Evolutionary conservation across 176 grass and related monocot genomes (phyloP).

Genomic region (Ensete ventricosum): DNA sequence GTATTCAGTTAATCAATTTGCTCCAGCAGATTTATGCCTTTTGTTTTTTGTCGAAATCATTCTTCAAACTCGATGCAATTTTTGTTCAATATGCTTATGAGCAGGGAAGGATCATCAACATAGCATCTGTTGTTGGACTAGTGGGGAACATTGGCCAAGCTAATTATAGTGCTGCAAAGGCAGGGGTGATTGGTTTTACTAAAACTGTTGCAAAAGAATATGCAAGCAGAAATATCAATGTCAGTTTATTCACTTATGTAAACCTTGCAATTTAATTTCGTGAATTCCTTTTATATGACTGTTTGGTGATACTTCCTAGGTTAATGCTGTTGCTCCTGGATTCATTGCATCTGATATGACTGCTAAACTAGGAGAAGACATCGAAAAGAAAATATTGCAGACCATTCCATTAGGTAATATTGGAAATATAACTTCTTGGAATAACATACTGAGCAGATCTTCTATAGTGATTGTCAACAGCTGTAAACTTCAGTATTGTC

Average conservation of each 20-base stretch:
- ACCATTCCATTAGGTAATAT: conserved; percentile 73
- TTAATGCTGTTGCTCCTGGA: conserved; percentile 92
- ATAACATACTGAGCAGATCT: not conserved
- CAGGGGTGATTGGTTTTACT: conserved; percentile 93
- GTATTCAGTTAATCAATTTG: too few relatives aligned
- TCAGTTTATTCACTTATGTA: conserved; percentile 15
- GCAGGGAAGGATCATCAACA: conserved; percentile 88
- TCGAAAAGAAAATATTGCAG: conserved; percentile 87
- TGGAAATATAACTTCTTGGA: not conserved
- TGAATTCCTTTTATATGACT: not conserved
- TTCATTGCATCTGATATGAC: conserved; percentile 98
- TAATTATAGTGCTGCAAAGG: conserved; percentile 90
- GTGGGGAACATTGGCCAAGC: conserved; percentile 89
- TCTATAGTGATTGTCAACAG: not conserved
- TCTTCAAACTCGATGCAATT: too few relatives aligned
- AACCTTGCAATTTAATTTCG: not conserved
- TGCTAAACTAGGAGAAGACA: conserved; percentile 62
- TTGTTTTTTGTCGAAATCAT: too few relatives aligned
- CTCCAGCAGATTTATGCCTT: too few relatives aligned
- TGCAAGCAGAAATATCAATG: conserved; percentile 95
- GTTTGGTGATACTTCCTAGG: conserved; percentile 26
- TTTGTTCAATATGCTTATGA: not conserved
- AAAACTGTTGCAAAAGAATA: conserved; percentile 96
- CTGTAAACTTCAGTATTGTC: not conserved
- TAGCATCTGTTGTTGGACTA: conserved; percentile 92